A percentile compares a stretch with the other conserved stretches of the same genome.
Conservation (phyloP, 1,284 basidiomycete genomes). For the Phlebopus sp. region DNA sequence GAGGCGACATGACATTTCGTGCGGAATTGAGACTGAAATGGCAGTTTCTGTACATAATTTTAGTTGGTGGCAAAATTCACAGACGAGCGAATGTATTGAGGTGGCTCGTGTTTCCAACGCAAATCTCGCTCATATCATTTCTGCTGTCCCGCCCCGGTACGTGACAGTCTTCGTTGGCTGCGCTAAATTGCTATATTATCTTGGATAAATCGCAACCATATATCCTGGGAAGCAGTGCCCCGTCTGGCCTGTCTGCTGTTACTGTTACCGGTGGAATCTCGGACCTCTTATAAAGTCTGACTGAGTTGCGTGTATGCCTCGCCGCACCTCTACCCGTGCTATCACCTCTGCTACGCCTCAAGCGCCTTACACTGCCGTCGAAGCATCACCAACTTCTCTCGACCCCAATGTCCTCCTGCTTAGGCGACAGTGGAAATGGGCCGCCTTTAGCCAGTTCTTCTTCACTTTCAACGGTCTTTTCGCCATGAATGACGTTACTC, state of each 20-base stretch:
- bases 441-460: slow-evolving; percentile 79
- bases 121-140: slow-evolving; percentile 12
- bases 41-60: slow-evolving; percentile 23
- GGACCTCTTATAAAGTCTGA: slow-evolving; percentile 36
- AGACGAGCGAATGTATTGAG: background rate
- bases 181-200: slow-evolving; percentile 22
- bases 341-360: slow-evolving; percentile 26
- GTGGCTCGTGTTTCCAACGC: slow-evolving; percentile 6
- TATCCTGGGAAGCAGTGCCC: slow-evolving; percentile 13
- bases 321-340: slow-evolving; percentile 32
- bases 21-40: slow-evolving; percentile 14
- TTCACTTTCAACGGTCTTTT: slow-evolving; percentile 70
- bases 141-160: slow-evolving; percentile 12
- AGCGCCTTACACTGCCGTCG: slow-evolving; percentile 19
- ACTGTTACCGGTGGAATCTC: slow-evolving; percentile 34
- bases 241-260: slow-evolving; percentile 20
- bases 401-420: slow-evolving; percentile 43
- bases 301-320: slow-evolving; percentile 39
- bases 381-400: slow-evolving; percentile 32
- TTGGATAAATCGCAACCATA: slow-evolving; percentile 18
- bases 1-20: slow-evolving; percentile 21
- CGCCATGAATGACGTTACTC: slow-evolving; percentile 59
- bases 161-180: slow-evolving; percentile 7
- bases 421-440: slow-evolving; percentile 80
- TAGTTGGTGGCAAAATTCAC: slow-evolving; percentile 14